Conservation (phyloP, 495 filamentous ascomycete species). For the Penicillium cinerascens region DNA sequence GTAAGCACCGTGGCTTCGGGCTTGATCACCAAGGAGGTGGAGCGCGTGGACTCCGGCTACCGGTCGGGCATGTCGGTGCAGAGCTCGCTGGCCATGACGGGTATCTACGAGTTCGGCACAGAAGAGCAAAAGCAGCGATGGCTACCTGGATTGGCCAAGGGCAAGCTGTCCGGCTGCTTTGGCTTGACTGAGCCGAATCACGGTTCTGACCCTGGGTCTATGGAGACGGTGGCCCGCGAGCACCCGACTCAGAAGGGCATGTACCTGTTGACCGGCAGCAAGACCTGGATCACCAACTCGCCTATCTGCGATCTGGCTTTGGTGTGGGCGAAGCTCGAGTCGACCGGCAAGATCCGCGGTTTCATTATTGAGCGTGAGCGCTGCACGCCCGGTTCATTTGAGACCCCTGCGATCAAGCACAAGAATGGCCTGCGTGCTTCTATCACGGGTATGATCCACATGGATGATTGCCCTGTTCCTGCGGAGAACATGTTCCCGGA, state of each 20-base stretch:
- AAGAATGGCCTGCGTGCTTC: constrained; percentile 92
- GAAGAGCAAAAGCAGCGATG: constrained; percentile 86
- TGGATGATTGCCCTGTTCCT: constrained; percentile 85
- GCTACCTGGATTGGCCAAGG: constrained; percentile 79
- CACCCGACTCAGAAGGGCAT: constrained; percentile 87
- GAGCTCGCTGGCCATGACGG: constrained; percentile 91
- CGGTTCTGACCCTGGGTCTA: constrained; percentile 91
- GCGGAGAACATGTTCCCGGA: constrained; percentile 92
- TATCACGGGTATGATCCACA: constrained; percentile 96
- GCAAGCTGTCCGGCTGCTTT: constrained; percentile 85
- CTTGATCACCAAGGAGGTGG: constrained; percentile 91
- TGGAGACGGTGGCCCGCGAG: constrained; percentile 85
- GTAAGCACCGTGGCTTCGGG: constrained; percentile 87
- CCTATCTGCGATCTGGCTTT: constrained; percentile 88
- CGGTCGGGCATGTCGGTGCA: constrained; percentile 96
- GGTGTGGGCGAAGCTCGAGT: constrained; percentile 91
- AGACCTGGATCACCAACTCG: constrained; percentile 99
- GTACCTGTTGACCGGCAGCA: constrained; percentile 75
- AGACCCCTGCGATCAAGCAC: constrained; percentile 90
- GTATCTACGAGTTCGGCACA: constrained; percentile 91
- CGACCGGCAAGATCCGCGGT: constrained; percentile 90
- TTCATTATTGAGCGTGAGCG: constrained; percentile 81
- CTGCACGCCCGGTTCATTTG: constrained; percentile 81
- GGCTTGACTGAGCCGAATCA: constrained; percentile 97
- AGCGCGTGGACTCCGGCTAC: constrained; percentile 94